Percentiles rank a stretch among this genome's conserved stretches.
Evolutionary conservation across 352 stramenopile species (phyloP).

Genomic region (Pythium phragmiticola): DNA sequence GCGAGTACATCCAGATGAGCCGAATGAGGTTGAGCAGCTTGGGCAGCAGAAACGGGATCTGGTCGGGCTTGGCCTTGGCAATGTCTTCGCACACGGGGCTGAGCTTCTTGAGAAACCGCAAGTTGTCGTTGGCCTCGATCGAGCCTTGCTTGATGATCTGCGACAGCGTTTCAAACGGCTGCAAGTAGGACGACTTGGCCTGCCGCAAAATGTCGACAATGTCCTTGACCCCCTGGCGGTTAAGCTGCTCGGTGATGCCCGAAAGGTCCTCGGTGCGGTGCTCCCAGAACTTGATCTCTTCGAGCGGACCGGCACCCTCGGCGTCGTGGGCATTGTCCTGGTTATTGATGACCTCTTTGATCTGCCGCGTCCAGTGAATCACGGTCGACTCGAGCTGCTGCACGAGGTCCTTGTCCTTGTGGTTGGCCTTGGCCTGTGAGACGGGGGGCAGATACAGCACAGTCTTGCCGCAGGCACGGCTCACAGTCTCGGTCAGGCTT

Average conservation of each 20-base stretch:
- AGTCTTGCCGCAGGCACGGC: slow-evolving; percentile 90
- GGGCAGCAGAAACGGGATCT: slow-evolving; percentile 90
- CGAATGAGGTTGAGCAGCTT: slow-evolving; percentile 93
- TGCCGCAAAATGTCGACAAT: slow-evolving; percentile 85
- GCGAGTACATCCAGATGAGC: slow-evolving; percentile 93
- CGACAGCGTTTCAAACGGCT: slow-evolving; percentile 90
- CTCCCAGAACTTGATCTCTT: slow-evolving; percentile 97
- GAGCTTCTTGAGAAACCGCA: slow-evolving; percentile 93
- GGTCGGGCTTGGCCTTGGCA: slow-evolving; percentile 69
- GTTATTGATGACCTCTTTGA: slow-evolving; percentile 97
- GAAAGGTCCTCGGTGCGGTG: slow-evolving; percentile 90
- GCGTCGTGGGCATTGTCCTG: slow-evolving; percentile 91
- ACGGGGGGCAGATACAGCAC: slow-evolving; percentile 92
- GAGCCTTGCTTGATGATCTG: slow-evolving; percentile 93
- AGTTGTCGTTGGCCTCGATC: slow-evolving; percentile 92
- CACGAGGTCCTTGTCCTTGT: slow-evolving; percentile 93
- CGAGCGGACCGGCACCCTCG: slow-evolving; percentile 88
- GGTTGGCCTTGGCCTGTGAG: slow-evolving; percentile 77
- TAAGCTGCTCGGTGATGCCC: slow-evolving; percentile 93
- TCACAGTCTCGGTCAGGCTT: slow-evolving; percentile 92
- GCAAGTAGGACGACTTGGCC: slow-evolving; percentile 93
- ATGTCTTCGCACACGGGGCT: slow-evolving; percentile 90
- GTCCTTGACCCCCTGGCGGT: slow-evolving; percentile 87
- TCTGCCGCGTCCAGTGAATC: slow-evolving; percentile 97
- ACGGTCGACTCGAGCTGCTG: slow-evolving; percentile 96